Base-by-base conservation (phyloP, 2,329 filamentous ascomycete genomes). In the Bertia moriformis region DNA sequence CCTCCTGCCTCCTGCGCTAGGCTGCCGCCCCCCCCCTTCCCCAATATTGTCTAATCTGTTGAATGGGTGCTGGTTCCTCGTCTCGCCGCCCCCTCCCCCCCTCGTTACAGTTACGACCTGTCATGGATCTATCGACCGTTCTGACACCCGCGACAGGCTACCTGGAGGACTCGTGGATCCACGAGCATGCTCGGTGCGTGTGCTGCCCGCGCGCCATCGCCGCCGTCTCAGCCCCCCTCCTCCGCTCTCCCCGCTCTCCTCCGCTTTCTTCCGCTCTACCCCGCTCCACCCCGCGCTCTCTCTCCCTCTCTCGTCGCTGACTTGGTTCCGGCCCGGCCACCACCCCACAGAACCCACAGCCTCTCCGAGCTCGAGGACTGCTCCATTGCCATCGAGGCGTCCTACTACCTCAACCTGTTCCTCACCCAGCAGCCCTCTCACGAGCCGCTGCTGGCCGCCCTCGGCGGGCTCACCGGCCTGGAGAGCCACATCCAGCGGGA, bases 381-480 rank as follows among this genome's bases (percentile, higher is more conserved):
- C 43, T 72, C 79, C 40, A 72, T 95, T 50, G 88, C 80, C 46
- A 78, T 96, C 51, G 88, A 95, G 65, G 91, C 89, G 41, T 81
- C 83, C 39, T 83, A 93, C 59, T 96, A 91, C 58, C 73, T 98
- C 46, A 72, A 81, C 56, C 76, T 78, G 43, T 73, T 93, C 47
- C 75, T 94, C 50, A 75, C 81, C 52, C 73, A 70, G 41, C 58
- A 71, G 33, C 72, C 76, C 19, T 78, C 74, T 36, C 81, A 84
- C 53, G 91, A 98, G 58, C 88, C 89, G 32, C 77, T 98, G 22
- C 72, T 96, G 22, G 78, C 87, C 40, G 91, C 91, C 17, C 73
- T 96, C 37, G 91, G 89, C 38, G 91, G 91, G 42, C 71, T 89
- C 44, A 91, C 89, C 43, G 83, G 83, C 39, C 70, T 96, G 52